A percentile compares a stretch with the other conserved stretches of the same genome.
phyloP scores from a whole-genome alignment of 176 grass and related monocot species.

The Avena sativa region DNA sequence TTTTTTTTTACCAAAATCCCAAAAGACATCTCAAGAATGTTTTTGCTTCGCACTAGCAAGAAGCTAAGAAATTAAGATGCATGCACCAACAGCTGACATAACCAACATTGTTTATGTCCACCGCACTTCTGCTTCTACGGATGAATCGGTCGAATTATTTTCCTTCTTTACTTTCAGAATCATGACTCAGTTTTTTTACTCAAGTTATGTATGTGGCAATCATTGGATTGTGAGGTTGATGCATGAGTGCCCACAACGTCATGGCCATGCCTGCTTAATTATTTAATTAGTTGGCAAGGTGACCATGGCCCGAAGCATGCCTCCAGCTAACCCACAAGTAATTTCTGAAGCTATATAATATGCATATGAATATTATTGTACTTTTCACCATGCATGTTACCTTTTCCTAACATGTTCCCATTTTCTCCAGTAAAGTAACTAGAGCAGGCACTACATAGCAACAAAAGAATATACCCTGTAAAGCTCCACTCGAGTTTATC shows the following conservation, averaged over 20 bases:
- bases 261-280: neutral
- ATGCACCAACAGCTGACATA: neutral
- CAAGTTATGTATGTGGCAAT: constrained; percentile 6
- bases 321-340: constrained; percentile 4
- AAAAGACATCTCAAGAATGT: neutral
- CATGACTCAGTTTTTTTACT: neutral
- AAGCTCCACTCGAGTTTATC: constrained; percentile 36
- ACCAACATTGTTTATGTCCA: neutral
- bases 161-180: neutral
- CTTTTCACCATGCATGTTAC: neutral
- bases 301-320: neutral
- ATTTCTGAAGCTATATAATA: neutral
- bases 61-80: neutral
- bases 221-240: constrained; percentile 1
- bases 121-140: neutral
- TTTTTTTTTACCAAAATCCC: constrained; percentile 17
- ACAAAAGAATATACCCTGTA: constrained; percentile 40
- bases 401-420: neutral
- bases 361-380: neutral
- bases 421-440: neutral
- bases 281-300: constrained; percentile 17
- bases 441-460: neutral
- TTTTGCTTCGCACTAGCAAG: neutral
- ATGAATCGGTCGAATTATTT: neutral
- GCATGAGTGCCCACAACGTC: neutral